A percentile compares a stretch with the other conserved stretches of the same genome.
These are phyloP conservation scores for Lactarius indigo DNA, from an alignment of 768 basidiomycete genomes.

Conservation along the genomic window DNA sequence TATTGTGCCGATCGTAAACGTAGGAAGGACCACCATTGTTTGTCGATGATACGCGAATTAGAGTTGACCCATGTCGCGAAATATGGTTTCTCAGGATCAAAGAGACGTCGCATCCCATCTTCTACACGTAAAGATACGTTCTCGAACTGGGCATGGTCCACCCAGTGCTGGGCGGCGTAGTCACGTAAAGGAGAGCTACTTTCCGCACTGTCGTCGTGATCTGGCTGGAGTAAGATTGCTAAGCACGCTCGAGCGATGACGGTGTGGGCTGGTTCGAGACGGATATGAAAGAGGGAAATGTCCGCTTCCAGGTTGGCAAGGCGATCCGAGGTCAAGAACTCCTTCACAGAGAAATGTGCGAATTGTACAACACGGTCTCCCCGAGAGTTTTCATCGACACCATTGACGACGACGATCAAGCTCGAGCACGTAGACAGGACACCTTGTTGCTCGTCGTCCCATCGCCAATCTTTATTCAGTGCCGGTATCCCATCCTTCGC, in stretches of 20 bases:
- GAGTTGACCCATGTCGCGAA: background rate
- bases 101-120: background rate
- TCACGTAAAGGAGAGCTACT: background rate
- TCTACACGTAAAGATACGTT: background rate
- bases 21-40: background rate
- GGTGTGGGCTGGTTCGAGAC: background rate
- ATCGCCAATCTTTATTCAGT: background rate
- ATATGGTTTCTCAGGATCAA: background rate
- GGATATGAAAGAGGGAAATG: background rate
- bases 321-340: slow-evolving; percentile 5
- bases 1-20: too few relatives aligned
- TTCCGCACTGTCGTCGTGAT: too few relatives aligned
- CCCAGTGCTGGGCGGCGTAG: background rate
- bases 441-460: background rate
- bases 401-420: background rate
- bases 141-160: background rate
- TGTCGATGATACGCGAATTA: background rate
- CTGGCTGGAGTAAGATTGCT: background rate
- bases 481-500: background rate
- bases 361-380: background rate
- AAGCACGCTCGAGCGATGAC: background rate
- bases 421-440: background rate
- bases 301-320: background rate
- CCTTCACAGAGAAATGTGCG: background rate
- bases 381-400: background rate